phyloP scores from a whole-genome alignment of 179 eudicot genomes.

The Monotropa hypopitys region DNA sequence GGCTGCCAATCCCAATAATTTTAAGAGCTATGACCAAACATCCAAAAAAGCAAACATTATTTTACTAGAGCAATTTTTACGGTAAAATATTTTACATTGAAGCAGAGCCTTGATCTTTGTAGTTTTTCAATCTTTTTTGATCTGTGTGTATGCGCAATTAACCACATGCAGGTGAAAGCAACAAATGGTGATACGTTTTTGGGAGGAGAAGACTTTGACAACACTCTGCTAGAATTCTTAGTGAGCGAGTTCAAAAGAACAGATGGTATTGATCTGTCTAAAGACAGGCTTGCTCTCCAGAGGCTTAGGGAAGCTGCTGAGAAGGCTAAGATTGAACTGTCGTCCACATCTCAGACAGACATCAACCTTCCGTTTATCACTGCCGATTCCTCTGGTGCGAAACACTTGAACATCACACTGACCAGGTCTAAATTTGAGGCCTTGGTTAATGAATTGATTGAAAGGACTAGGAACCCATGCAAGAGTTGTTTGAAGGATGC shows the following conservation, averaged over 20 bases:
- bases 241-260: conserved; percentile 48
- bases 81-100: not conserved
- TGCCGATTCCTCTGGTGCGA: conserved; percentile 56
- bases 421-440: conserved; percentile 26
- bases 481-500: conserved; percentile 30
- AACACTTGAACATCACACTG: conserved; percentile 26
- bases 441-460: conserved; percentile 24
- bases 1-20: not conserved
- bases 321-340: conserved; percentile 32
- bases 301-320: conserved; percentile 33
- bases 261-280: conserved; percentile 40
- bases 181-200: conserved; percentile 18
- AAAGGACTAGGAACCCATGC: conserved; percentile 27
- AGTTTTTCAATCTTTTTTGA: not conserved
- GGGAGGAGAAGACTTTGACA: conserved; percentile 19
- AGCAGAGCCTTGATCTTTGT: not conserved
- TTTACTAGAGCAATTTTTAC: not conserved
- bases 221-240: conserved; percentile 31
- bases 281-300: conserved; percentile 48
- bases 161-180: conserved; percentile 11
- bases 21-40: not conserved
- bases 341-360: conserved; percentile 30
- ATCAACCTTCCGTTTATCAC: conserved; percentile 32
- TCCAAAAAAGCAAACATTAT: not conserved
- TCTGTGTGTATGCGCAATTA: not conserved